Percentiles rank a stretch among this genome's conserved stretches.
Conservation (phyloP, 345 rosid genomes). For the Hypericum androsaemum region DNA sequence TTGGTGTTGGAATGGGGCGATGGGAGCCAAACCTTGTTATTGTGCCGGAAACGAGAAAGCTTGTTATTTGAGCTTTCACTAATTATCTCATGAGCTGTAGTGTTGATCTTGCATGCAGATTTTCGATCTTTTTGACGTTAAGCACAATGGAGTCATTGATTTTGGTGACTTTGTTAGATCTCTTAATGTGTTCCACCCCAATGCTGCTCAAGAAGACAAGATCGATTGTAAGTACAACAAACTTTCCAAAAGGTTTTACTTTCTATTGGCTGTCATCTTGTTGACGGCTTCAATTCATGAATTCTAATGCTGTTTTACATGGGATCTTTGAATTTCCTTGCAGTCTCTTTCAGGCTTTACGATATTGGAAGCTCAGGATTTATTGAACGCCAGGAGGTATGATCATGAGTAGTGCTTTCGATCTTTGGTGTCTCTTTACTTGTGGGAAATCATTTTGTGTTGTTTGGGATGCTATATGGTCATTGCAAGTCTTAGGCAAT, state of each 20-base stretch:
- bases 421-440: neutral
- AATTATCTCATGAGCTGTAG: too few species aligned
- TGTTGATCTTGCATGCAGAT: constrained; percentile 40
- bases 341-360: constrained; percentile 94
- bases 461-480: neutral
- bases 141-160: constrained; percentile 83
- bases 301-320: neutral
- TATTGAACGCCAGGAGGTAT: constrained; percentile 95
- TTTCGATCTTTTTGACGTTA: constrained; percentile 87
- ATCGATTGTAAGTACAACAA: constrained; percentile 59
- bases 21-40: too few species aligned
- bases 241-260: neutral
- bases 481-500: neutral
- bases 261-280: neutral
- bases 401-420: constrained; percentile 3
- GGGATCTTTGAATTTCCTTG: constrained; percentile 14
- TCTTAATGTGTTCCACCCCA: constrained; percentile 87
- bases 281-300: neutral
- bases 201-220: constrained; percentile 69
- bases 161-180: constrained; percentile 91
- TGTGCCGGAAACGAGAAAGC: too few species aligned
- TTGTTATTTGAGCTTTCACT: too few species aligned
- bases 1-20: neutral
- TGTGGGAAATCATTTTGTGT: neutral
- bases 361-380: constrained; percentile 84